Conservation (phyloP, 1,139 yeast genomes). For the Kodamaea derodonti region DNA sequence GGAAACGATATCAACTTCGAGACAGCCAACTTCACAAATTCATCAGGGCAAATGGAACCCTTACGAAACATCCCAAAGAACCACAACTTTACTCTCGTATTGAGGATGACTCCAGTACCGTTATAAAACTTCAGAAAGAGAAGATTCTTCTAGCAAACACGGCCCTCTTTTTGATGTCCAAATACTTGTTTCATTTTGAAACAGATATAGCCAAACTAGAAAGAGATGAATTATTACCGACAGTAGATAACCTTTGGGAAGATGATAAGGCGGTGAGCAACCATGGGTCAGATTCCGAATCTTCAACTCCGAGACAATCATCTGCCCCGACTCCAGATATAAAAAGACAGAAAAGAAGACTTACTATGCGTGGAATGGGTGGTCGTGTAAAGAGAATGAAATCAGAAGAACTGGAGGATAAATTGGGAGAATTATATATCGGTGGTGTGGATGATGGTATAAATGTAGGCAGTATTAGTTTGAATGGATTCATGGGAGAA, state of each 20-base stretch:
- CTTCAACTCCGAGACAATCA: slow-evolving; percentile 31
- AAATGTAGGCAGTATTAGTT: slow-evolving; percentile 2
- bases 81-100: slow-evolving; percentile 62
- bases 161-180: slow-evolving; percentile 69
- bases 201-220: slow-evolving; percentile 74
- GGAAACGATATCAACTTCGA: slow-evolving; percentile 64
- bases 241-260: slow-evolving; percentile 31
- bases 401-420: slow-evolving; percentile 19
- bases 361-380: slow-evolving; percentile 10
- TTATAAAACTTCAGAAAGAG: slow-evolving; percentile 65
- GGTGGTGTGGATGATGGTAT: background rate
- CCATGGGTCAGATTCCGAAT: slow-evolving; percentile 26
- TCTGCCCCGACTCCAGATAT: slow-evolving; percentile 18
- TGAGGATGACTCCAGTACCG: slow-evolving; percentile 60
- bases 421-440: slow-evolving; percentile 6
- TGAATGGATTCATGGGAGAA: slow-evolving; percentile 4
- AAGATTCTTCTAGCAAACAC: slow-evolving; percentile 81
- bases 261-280: slow-evolving; percentile 9
- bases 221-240: slow-evolving; percentile 74
- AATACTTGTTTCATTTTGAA: slow-evolving; percentile 70
- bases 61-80: slow-evolving; percentile 81
- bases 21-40: slow-evolving; percentile 81
- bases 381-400: slow-evolving; percentile 23
- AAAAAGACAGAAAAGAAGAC: slow-evolving; percentile 27
- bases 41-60: slow-evolving; percentile 79